Evolutionary conservation across 202 grass and related monocot genomes (phyloP).

Genomic region (Panicum hallii): DNA sequence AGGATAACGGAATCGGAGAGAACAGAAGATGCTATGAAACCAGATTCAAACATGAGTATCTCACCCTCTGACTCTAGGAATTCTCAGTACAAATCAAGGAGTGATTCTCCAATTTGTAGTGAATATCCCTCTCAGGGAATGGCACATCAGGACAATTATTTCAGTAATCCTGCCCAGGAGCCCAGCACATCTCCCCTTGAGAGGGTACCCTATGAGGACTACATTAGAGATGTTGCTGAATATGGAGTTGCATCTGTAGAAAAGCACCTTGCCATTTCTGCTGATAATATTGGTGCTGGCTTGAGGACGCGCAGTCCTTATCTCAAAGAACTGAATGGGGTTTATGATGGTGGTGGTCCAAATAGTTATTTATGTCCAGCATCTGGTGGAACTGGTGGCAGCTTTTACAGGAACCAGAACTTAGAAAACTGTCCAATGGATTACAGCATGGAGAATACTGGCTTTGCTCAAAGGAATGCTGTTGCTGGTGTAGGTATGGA

Average conservation of each 20-base stretch:
- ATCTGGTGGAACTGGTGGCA: slow-evolving; percentile 22
- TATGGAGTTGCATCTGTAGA: slow-evolving; percentile 45
- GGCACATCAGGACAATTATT: slow-evolving; percentile 8
- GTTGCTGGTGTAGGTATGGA: slow-evolving; percentile 1
- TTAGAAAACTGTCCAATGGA: slow-evolving; percentile 5
- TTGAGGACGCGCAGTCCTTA: slow-evolving; percentile 22
- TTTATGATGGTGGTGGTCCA: slow-evolving; percentile 18
- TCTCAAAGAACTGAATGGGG: neutral
- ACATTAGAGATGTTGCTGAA: slow-evolving; percentile 17
- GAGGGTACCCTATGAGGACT: slow-evolving; percentile 12
- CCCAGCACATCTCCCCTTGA: neutral
- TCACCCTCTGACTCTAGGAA: slow-evolving; percentile 22
- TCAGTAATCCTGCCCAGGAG: neutral
- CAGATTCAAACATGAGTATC: slow-evolving; percentile 37
- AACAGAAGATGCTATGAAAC: neutral
- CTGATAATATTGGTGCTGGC: slow-evolving; percentile 32
- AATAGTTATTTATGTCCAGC: slow-evolving; percentile 19
- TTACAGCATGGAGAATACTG: slow-evolving; percentile 13
- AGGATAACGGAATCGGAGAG: neutral
- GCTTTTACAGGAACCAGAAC: slow-evolving; percentile 28
- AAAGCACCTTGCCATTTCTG: slow-evolving; percentile 36
- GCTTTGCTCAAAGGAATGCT: slow-evolving; percentile 3
- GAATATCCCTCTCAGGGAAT: slow-evolving; percentile 25
- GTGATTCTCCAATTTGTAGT: neutral
- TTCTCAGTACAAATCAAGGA: slow-evolving; percentile 28